Conservation (phyloP, 768 basidiomycete species). For the Rubroboletus pulcherrimus region DNA sequence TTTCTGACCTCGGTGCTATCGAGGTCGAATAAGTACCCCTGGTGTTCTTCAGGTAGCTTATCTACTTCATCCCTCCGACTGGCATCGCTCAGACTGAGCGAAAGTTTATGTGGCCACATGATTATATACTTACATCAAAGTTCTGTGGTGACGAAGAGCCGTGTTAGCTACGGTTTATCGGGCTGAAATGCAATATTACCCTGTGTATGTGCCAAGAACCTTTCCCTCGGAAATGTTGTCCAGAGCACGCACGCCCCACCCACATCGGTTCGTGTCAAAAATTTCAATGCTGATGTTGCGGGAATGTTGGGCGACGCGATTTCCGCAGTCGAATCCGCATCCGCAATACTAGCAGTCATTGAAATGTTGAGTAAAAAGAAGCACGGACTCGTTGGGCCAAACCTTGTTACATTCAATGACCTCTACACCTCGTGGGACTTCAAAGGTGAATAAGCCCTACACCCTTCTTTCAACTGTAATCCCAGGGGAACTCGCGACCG, state of each 20-base stretch:
- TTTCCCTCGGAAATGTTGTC: slow-evolving; percentile 45
- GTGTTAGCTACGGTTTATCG: slow-evolving; percentile 1
- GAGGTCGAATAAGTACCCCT: slow-evolving; percentile 58
- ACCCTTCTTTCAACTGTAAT: not conserved
- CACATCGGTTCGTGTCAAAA: slow-evolving; percentile 57
- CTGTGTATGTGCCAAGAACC: slow-evolving; percentile 65
- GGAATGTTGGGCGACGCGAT: slow-evolving; percentile 59
- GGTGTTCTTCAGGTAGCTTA: slow-evolving; percentile 33
- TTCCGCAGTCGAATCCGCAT: slow-evolving; percentile 46
- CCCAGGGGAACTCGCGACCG: not conserved
- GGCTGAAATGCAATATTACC: slow-evolving; percentile 38
- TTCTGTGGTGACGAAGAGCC: slow-evolving; percentile 28
- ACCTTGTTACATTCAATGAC: slow-evolving; percentile 69
- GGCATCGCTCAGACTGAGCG: not conserved
- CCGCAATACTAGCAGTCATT: slow-evolving; percentile 37
- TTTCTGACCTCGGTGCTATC: slow-evolving; percentile 49
- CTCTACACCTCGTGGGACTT: slow-evolving; percentile 39
- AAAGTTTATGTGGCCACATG: not conserved
- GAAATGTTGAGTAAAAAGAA: not conserved
- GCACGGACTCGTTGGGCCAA: slow-evolving; percentile 3
- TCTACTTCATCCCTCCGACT: slow-evolving; percentile 46
- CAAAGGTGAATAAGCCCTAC: slow-evolving; percentile 51
- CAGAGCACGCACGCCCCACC: slow-evolving; percentile 63
- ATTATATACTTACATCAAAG: slow-evolving; percentile 40
- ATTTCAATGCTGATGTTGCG: slow-evolving; percentile 56